Evolutionary conservation across 23 red algal species (phyloP).

Genomic region (Rhodosorus marinus): DNA sequence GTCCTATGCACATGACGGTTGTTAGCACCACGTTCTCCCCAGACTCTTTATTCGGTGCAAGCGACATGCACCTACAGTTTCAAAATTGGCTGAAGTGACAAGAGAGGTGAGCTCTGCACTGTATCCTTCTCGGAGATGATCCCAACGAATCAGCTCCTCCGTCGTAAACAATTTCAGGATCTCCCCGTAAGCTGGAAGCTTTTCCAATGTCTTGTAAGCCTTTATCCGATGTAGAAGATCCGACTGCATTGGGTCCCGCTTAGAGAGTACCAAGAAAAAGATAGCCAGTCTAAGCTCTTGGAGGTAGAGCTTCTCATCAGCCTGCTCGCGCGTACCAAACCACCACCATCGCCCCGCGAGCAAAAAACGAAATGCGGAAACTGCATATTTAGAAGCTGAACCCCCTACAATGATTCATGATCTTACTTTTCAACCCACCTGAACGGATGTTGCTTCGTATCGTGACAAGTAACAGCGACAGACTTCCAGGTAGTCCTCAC

Average conservation of each 20-base stretch:
- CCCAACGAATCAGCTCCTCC: constrained; percentile 79
- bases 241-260: constrained; percentile 44
- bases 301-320: too few relatives aligned
- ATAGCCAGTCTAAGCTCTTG: constrained; percentile 48
- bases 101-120: constrained; percentile 14
- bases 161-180: constrained; percentile 68
- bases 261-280: constrained; percentile 38
- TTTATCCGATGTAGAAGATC: constrained; percentile 63
- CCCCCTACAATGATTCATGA: too few relatives aligned
- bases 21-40: too few relatives aligned
- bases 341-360: too few relatives aligned
- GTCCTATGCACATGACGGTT: too few relatives aligned
- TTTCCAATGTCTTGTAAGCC: constrained; percentile 38
- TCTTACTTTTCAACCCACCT: too few relatives aligned
- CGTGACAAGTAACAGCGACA: constrained; percentile 61
- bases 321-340: too few relatives aligned
- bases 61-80: constrained; percentile 29
- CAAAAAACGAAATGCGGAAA: too few relatives aligned
- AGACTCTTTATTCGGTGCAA: too few relatives aligned
- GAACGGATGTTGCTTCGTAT: constrained; percentile 33
- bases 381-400: too few relatives aligned
- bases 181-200: constrained; percentile 35
- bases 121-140: constrained; percentile 33
- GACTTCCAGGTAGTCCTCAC: constrained; percentile 58
- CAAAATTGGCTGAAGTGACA: constrained; percentile 9